Base-by-base conservation (phyloP, 495 filamentous ascomycete genomes). In the Trichodelitschia bisporula region DNA sequence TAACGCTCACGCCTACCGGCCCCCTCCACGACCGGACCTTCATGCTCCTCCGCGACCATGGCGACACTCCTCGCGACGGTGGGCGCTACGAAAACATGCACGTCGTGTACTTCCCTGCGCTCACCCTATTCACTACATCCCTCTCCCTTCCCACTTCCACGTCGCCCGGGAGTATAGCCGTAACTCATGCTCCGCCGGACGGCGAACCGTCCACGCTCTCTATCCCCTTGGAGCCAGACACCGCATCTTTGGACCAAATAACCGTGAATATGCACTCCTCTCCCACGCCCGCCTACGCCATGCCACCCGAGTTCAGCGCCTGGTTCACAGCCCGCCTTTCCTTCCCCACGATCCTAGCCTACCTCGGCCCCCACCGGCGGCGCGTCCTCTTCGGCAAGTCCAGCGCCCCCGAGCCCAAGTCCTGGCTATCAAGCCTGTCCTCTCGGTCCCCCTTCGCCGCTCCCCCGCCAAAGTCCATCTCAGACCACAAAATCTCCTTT, bases 311-410 rank as follows among this genome's bases (percentile, higher is more conserved):
- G 18, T 77, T 69, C 42, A 76, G 74, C 42, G 45, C 53, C 20
- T 90, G 77, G 77, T 82, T 91, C 52, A 66, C 63, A 16, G 42
- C 54, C 12, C 63, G 66, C 34, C 71, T 90, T 34, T 76, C 74
- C 3, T 76, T 64, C 40, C 45, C 53, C 4, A 64, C 70, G 5
- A 44, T 74, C 0, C 54, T 89, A 10, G 69, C 65, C 2, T 83
- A 75, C 44, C 55, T 84, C 16, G 77, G 76, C 1, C 46, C 54
- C 9, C 59, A 74, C 36, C 50, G 50, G 13, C 55, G 80, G 16
- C 46, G 53, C 8, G 68, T 84, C 0, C 56, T 83, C 1, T 78
- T 77, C 15, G 9, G 4, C 8, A 31, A 13, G 29, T 5, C 29
- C 4, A 66, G 49, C 36, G 43, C 56, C 15, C 53, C 49, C 15